Conservation (phyloP, 2,329 filamentous ascomycete genomes). For the Calycina herbarum region DNA sequence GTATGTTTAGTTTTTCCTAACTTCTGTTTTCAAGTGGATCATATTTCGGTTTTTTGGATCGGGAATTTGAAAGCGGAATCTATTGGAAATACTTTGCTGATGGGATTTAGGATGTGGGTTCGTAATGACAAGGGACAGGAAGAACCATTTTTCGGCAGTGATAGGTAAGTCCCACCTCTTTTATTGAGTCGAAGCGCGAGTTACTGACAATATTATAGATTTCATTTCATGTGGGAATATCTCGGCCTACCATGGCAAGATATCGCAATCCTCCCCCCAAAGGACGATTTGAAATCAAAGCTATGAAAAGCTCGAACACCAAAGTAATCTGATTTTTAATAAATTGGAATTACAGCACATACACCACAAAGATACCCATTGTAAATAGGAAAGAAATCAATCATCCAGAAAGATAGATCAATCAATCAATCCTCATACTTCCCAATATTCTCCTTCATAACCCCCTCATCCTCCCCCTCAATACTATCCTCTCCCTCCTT, state of each 20-base stretch:
- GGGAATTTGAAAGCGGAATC: no score
- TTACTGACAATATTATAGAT: constrained; percentile 45
- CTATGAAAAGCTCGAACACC: constrained; percentile 18
- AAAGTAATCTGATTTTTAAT: background rate
- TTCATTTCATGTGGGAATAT: constrained; percentile 68
- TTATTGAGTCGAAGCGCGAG: background rate
- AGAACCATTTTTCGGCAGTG: constrained; percentile 77
- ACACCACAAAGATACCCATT: background rate
- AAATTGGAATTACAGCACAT: background rate
- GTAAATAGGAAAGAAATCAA: background rate
- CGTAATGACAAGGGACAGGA: constrained; percentile 55
- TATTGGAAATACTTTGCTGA: background rate
- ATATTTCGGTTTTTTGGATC: no score
- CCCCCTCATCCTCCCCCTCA: constrained; percentile 49
- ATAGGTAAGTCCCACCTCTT: constrained; percentile 48
- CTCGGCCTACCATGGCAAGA: constrained; percentile 61
- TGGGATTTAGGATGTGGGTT: constrained; percentile 56
- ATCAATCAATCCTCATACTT: constrained; percentile 8
- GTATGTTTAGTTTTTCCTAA: constrained; percentile 2
- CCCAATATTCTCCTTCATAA: constrained; percentile 26
- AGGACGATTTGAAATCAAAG: constrained; percentile 22
- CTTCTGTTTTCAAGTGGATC: no score
- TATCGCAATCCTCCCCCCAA: constrained; percentile 45
- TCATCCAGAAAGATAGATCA: background rate
- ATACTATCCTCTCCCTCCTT: constrained; percentile 51